Base-by-base conservation (phyloP, 352 stramenopile genomes). In the Blastocystis sp. region DNA sequence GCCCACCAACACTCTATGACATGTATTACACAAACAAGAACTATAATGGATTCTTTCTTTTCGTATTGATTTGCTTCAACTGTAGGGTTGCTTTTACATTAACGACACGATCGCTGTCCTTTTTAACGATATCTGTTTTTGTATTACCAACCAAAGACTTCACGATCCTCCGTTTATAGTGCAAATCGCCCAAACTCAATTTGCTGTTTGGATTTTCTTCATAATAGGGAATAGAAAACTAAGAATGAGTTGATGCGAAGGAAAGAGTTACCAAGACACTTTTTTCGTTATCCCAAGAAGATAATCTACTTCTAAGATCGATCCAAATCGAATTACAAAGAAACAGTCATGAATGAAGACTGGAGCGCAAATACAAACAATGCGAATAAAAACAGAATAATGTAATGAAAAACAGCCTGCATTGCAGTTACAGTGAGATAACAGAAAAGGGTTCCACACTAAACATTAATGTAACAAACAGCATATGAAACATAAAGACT, bases 391-490 rank as follows among this genome's bases (percentile, higher is more conserved):
- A 80, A 80, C 43, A 80, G 70, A 23, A 64, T 41, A 20, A 62
- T n/a, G 20, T 66, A 66, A 50, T 80, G 47, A 18, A 80, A 23
- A 23, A 63, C 34, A 13, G 15, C 43, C 2, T 80, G 41, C 70
- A 80, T 80, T 63, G 6, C 26, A 34, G 11, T 41, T 45, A 6
- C 26, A 66, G 9, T 13, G n/a, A 66, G 13, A 66, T 26, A 9
- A 66, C 8, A 66, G 9, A 23, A 34, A 23, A 39, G 2, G 4
- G 8, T 9, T 37, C n/a, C 15, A 39, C 20, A 66, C 0, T 1
- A 37, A n/a, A 20, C 56, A 23, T 26, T 50, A 29, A 37, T 29
- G 5, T 29, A 84, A 84, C 73, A 84, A 84, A 84, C 73, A 84
- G 13, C 43, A 55, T 34, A 61, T 45, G 26, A 56, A 23, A 55